Evolutionary conservation across 2,329 filamentous ascomycete genomes (phyloP).

Genomic region (Fusarium sp.): DNA sequence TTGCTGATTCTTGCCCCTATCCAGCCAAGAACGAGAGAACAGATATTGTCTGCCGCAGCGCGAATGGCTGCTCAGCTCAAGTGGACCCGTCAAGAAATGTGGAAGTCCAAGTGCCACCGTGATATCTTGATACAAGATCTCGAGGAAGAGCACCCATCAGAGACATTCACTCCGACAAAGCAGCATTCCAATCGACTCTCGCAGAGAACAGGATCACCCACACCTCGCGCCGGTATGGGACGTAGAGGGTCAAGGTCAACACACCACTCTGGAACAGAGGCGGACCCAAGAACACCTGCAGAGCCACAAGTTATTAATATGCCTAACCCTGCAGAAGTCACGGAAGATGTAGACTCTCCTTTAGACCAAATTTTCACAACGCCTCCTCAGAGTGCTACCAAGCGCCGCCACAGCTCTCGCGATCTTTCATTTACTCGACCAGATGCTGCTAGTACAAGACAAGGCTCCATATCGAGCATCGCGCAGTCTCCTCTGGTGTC

Average conservation of each 20-base stretch:
- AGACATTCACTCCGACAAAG: slow-evolving; percentile 45
- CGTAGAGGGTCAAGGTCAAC: slow-evolving; percentile 50
- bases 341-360: slow-evolving; percentile 47
- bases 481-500: slow-evolving; percentile 48
- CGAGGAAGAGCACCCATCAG: slow-evolving; percentile 73
- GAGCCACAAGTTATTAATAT: slow-evolving; percentile 42
- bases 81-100: slow-evolving; percentile 95
- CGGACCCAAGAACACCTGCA: slow-evolving; percentile 47
- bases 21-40: slow-evolving; percentile 88
- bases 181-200: slow-evolving; percentile 45
- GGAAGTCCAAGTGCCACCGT: slow-evolving; percentile 89
- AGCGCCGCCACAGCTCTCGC: slow-evolving; percentile 45
- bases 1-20: slow-evolving; percentile 90
- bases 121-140: slow-evolving; percentile 90
- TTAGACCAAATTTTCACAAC: slow-evolving; percentile 51
- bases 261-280: slow-evolving; percentile 45
- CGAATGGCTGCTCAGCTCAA: slow-evolving; percentile 89
- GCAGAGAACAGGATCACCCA: slow-evolving; percentile 48
- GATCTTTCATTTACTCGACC: slow-evolving; percentile 44
- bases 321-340: slow-evolving; percentile 35
- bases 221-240: slow-evolving; percentile 41
- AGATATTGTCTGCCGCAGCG: slow-evolving; percentile 86
- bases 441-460: slow-evolving; percentile 46
- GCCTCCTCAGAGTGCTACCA: slow-evolving; percentile 50
- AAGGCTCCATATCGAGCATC: slow-evolving; percentile 53